These are phyloP conservation scores for Rhizophagus prolifer DNA, from an alignment of 192 early-diverging fungal species.

Conservation along the genomic window DNA sequence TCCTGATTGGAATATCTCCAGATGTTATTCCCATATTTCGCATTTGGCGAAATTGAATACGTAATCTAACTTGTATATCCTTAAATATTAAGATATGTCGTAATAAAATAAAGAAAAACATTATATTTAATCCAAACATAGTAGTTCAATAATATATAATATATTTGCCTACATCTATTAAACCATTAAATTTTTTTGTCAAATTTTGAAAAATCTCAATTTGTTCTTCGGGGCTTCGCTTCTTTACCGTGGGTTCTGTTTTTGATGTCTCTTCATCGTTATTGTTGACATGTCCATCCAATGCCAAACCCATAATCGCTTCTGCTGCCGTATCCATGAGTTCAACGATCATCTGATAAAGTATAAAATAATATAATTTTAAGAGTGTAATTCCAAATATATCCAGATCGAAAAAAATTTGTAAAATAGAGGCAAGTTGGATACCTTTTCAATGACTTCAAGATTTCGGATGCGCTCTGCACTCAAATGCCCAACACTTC, in stretches of 20 bases:
- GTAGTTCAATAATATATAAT: constrained; percentile 2
- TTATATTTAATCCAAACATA: not conserved
- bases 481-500: not conserved
- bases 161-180: constrained; percentile 34
- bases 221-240: constrained; percentile 30
- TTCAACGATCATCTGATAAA: constrained; percentile 40
- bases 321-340: constrained; percentile 39
- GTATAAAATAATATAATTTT: not conserved
- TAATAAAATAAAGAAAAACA: not conserved
- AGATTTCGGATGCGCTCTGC: constrained; percentile 11
- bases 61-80: constrained; percentile 38
- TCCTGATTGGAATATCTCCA: constrained; percentile 41
- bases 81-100: not conserved
- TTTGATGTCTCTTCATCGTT: constrained; percentile 14
- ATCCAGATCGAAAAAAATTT: not conserved
- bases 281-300: constrained; percentile 34
- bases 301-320: constrained; percentile 39
- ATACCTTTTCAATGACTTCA: constrained; percentile 19
- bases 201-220: constrained; percentile 35
- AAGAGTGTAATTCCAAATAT: not conserved
- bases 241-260: constrained; percentile 16
- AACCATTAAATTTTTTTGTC: constrained; percentile 27
- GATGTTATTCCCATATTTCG: constrained; percentile 42
- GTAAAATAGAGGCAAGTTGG: not conserved
- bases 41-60: constrained; percentile 41